phyloP scores from a whole-genome alignment of 1,284 basidiomycete genomes.

The Leccinum pachyderme region DNA sequence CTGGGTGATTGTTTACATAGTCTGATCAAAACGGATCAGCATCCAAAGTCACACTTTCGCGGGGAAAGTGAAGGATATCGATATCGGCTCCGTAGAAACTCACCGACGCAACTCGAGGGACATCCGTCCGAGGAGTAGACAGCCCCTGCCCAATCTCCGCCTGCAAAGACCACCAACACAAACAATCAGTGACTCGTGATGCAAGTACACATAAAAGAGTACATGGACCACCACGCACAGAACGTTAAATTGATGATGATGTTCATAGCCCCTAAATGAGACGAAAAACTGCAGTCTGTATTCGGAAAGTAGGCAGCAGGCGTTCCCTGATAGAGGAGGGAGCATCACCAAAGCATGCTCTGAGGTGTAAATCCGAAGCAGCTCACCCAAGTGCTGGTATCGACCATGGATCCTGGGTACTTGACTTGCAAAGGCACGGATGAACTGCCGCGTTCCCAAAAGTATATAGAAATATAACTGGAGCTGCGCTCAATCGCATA shows the following conservation, averaged over 20 bases:
- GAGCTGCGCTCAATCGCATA: slow-evolving; percentile 23
- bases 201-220: background rate
- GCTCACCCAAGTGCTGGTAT: slow-evolving; percentile 26
- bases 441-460: slow-evolving; percentile 24
- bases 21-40: slow-evolving; percentile 4
- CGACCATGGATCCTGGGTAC: slow-evolving; percentile 12
- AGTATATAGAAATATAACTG: slow-evolving; percentile 20
- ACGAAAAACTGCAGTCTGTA: slow-evolving; percentile 16
- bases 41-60: background rate
- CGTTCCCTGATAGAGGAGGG: slow-evolving; percentile 12
- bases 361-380: background rate
- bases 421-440: slow-evolving; percentile 18
- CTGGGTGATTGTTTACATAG: slow-evolving; percentile 16
- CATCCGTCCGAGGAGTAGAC: slow-evolving; percentile 33
- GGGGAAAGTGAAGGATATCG: background rate
- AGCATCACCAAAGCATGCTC: too few species aligned
- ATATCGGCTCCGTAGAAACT: slow-evolving; percentile 11
- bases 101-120: slow-evolving; percentile 34
- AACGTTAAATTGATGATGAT: slow-evolving; percentile 28
- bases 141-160: slow-evolving; percentile 43
- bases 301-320: slow-evolving; percentile 22
- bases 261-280: slow-evolving; percentile 22
- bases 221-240: slow-evolving; percentile 18
- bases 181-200: background rate
- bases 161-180: slow-evolving; percentile 14